Evolutionary conservation across 225 moss, liverwort and hornwort species (phyloP).

Genomic region (Ulota crispa): DNA sequence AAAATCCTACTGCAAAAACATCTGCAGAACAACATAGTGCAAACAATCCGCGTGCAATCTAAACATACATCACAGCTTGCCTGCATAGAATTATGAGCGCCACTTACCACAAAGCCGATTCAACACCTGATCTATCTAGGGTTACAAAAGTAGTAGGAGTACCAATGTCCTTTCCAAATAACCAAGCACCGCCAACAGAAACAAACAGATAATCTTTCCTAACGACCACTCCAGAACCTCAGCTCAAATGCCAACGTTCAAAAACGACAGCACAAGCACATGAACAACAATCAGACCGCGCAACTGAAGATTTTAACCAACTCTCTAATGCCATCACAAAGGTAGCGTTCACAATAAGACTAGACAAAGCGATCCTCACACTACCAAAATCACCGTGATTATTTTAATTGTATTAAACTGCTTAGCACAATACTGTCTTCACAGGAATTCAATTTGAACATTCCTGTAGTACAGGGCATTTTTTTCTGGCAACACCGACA

Average conservation of each 20-base stretch:
- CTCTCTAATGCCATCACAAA: background rate
- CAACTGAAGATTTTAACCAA: background rate
- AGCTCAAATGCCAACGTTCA: background rate
- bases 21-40: background rate
- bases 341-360: too few species aligned
- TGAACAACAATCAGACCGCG: background rate
- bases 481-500: too few species aligned
- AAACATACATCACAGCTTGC: background rate
- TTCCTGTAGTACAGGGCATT: too few species aligned
- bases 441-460: too few species aligned
- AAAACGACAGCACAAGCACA: background rate
- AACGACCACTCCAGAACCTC: background rate
- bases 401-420: too few species aligned
- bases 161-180: background rate
- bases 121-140: constrained; percentile 6
- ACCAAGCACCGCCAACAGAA: constrained; percentile 5
- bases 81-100: background rate
- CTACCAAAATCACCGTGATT: too few species aligned
- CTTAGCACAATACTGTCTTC: too few species aligned
- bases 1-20: background rate
- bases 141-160: background rate
- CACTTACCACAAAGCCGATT: background rate
- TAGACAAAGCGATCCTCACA: too few species aligned
- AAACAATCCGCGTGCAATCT: background rate
- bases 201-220: background rate